A percentile compares a stretch with the other conserved stretches of the same genome.
Evolutionary conservation across 345 rosid species (phyloP).

Genomic region (Nasturtium officinale): DNA sequence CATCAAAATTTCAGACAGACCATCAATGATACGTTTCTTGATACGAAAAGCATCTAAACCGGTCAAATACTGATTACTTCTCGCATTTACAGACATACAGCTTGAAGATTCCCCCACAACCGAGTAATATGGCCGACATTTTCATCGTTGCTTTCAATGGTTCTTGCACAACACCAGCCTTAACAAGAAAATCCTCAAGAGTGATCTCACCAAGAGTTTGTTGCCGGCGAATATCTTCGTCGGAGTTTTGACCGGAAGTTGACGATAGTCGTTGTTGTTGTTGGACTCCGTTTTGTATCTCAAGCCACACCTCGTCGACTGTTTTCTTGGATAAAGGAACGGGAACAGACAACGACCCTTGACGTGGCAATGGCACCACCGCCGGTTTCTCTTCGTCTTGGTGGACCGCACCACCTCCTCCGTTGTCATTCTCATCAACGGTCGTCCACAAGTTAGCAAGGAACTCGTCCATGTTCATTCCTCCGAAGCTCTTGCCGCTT

Average conservation of each 20-base stretch:
- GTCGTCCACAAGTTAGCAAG: conserved; percentile 72
- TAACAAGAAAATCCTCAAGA: conserved; percentile 78
- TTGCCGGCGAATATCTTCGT: conserved; percentile 50
- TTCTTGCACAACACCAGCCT: conserved; percentile 82
- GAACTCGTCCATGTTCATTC: conserved; percentile 96
- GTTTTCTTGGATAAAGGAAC: conserved; percentile 78
- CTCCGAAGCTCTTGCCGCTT: conserved; percentile 78
- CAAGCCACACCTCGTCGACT: conserved; percentile 85
- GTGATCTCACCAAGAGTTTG: conserved; percentile 80
- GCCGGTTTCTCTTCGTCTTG: conserved; percentile 31
- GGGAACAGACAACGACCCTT: conserved; percentile 77
- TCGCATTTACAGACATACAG: conserved; percentile 44
- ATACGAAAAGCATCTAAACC: conserved; percentile 45
- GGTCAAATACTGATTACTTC: conserved; percentile 34
- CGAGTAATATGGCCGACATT: conserved; percentile 40
- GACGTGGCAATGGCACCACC: conserved; percentile 49
- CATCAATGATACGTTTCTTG: conserved; percentile 62
- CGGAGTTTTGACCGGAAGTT: conserved; percentile 9
- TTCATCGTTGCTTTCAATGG: conserved; percentile 19
- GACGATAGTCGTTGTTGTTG: conserved; percentile 17
- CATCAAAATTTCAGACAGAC: conserved; percentile 69
- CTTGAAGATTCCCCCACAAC: conserved; percentile 48
- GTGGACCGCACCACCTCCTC: not conserved
- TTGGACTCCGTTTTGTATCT: conserved; percentile 67
- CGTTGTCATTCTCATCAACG: conserved; percentile 45